Conservation (phyloP, 495 filamentous ascomycete species). For the Bacidia gigantensis region DNA sequence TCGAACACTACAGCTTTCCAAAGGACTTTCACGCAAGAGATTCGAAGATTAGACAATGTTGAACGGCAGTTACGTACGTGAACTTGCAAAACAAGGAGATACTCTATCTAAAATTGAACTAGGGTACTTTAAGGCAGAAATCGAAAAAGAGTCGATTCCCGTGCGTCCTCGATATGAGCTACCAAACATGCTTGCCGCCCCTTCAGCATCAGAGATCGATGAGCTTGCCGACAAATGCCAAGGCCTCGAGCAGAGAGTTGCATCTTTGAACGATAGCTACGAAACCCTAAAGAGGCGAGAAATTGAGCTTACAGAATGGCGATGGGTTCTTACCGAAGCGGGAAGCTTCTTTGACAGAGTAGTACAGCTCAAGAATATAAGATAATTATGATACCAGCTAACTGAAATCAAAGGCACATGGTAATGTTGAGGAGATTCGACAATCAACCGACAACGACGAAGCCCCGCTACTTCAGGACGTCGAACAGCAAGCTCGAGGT, state of each 20-base stretch:
- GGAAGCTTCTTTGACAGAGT: constrained; percentile 91
- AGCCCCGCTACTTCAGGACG: constrained; percentile 66
- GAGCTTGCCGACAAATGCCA: constrained; percentile 84
- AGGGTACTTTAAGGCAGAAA: constrained; percentile 89
- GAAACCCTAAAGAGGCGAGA: constrained; percentile 95
- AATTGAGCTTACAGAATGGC: constrained; percentile 93
- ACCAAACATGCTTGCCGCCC: constrained; percentile 66
- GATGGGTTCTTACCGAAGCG: constrained; percentile 90
- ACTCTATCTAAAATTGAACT: constrained; percentile 7
- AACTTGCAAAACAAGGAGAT: constrained; percentile 5
- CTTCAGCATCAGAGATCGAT: constrained; percentile 86
- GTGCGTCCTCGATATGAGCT: constrained; percentile 79
- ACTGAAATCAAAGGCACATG: constrained; percentile 50
- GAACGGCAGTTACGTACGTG: constrained; percentile 81
- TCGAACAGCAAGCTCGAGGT: constrained; percentile 58
- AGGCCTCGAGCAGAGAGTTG: constrained; percentile 79
- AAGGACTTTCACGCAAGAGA: constrained; percentile 93
- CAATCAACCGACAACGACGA: constrained; percentile 79
- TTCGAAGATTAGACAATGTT: constrained; percentile 91
- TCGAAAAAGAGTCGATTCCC: constrained; percentile 78
- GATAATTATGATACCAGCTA: constrained; percentile 10
- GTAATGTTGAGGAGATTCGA: constrained; percentile 91
- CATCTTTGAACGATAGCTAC: constrained; percentile 89
- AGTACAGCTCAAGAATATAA: constrained; percentile 11
- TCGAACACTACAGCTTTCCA: constrained; percentile 86